phyloP scores from a whole-genome alignment of 257 asterid species.

The Solanum pinnatisectum region DNA sequence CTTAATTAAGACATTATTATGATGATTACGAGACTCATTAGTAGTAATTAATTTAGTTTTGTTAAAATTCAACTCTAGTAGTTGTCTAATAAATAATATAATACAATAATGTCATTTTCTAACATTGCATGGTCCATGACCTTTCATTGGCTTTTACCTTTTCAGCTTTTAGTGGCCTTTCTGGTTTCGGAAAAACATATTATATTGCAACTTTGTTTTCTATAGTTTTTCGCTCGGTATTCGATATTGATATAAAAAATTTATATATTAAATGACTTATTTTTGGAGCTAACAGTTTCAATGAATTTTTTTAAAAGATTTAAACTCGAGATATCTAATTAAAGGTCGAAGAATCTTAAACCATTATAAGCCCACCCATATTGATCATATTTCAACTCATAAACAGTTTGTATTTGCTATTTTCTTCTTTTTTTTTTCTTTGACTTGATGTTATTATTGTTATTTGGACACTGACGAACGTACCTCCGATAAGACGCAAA shows the following conservation, averaged over 20 bases:
- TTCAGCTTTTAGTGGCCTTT: not conserved
- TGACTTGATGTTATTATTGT: not conserved
- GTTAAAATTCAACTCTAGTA: not conserved
- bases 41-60: not conserved
- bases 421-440: not conserved
- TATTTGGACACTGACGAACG: too few species aligned
- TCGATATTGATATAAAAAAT: not conserved
- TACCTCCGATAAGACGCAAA: too few species aligned
- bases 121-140: not conserved
- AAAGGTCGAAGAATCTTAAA: fast-evolving
- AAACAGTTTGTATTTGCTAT: not conserved
- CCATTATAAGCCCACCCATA: fast-evolving
- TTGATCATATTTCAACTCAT: not conserved
- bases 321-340: not conserved
- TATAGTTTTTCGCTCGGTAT: not conserved
- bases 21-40: not conserved
- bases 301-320: not conserved
- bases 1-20: not conserved
- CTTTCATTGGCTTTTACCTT: not conserved
- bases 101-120: not conserved
- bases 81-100: not conserved
- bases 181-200: not conserved
- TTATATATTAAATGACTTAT: not conserved
- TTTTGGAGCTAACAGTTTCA: fast-evolving
- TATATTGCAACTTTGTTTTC: not conserved